Evolutionary conservation across 2,329 filamentous ascomycete genomes (phyloP).

Genomic region (Fusarium ramigenum): DNA sequence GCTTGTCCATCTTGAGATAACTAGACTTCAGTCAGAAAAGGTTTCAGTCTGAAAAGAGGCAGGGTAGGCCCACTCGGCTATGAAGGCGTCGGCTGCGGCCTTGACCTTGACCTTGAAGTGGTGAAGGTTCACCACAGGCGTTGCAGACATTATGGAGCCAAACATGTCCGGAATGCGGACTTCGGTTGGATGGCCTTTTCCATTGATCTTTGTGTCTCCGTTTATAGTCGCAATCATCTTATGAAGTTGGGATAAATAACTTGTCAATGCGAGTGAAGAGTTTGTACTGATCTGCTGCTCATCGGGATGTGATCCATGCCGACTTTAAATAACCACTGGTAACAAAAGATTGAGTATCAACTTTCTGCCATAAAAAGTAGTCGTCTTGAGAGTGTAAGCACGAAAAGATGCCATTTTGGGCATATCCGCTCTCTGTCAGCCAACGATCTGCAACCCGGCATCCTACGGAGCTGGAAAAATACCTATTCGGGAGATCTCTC

Average conservation of each 20-base stretch:
- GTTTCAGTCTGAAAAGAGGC: accelerated
- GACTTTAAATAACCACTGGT: background rate
- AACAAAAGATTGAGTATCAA: background rate
- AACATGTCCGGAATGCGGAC: background rate
- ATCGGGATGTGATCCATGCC: accelerated
- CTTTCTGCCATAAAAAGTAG: too few species aligned
- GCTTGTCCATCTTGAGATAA: background rate
- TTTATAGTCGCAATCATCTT: background rate
- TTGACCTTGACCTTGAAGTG: background rate
- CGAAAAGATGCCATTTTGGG: background rate
- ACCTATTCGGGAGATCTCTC: background rate
- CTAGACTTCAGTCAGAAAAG: accelerated
- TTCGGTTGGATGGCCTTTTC: background rate
- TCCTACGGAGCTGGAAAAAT: background rate
- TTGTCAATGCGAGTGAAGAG: too few species aligned
- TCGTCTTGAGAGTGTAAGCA: background rate
- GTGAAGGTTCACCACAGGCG: background rate
- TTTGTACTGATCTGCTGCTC: background rate
- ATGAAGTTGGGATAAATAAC: too few species aligned
- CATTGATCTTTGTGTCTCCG: background rate
- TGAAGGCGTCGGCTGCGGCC: background rate
- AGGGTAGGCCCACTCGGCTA: background rate
- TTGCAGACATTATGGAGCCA: background rate
- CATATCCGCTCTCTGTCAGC: background rate
- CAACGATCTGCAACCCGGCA: background rate